Conservation (phyloP, 257 asterid species). For the Anisodus tanguticus region DNA sequence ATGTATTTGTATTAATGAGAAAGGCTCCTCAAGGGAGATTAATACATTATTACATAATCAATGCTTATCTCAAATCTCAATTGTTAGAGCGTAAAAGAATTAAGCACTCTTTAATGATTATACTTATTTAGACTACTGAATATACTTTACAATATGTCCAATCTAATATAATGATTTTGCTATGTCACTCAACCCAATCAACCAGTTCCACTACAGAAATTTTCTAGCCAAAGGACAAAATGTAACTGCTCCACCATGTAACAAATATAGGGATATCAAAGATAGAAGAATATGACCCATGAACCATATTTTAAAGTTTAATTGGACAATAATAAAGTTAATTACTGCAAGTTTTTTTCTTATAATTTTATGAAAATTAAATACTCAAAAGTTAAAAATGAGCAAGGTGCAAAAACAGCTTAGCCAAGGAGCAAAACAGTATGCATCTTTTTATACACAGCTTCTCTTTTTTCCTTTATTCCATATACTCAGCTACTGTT, state of each 20-base stretch:
- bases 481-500: no score
- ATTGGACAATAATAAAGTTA: not conserved
- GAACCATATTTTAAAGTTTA: not conserved
- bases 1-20: no score
- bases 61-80: not conserved
- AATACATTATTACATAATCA: no score
- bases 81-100: not conserved
- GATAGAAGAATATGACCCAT: not conserved
- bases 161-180: not conserved
- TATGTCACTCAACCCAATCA: not conserved
- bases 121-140: not conserved
- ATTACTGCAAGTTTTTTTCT: no score
- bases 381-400: no score
- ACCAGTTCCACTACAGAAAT: not conserved
- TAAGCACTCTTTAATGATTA: no score
- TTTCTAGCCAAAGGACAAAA: not conserved
- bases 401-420: no score
- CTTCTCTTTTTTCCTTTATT: no score
- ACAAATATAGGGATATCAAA: not conserved
- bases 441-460: no score
- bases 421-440: no score
- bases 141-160: not conserved
- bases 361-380: no score
- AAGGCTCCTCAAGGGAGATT: no score
- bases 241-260: conserved; percentile 27